Conservation (phyloP, 192 early-diverging fungal genomes). For the Coemansia sp. region DNA sequence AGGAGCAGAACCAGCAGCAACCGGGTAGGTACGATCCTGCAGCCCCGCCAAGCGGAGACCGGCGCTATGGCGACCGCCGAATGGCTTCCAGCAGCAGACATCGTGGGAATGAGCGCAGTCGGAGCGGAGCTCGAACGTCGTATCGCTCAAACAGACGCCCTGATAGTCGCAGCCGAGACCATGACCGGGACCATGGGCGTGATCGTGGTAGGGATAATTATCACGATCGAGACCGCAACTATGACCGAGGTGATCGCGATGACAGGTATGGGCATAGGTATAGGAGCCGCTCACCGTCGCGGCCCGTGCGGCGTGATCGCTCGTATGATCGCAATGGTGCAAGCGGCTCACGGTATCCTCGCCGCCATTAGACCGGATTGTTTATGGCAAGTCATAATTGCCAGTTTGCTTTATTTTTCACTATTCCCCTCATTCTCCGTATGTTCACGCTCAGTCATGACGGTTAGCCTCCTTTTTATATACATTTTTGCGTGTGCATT, state of each 20-base stretch:
- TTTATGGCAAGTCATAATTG: no score
- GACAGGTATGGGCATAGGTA: slow-evolving; percentile 24
- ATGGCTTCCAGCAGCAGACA: slow-evolving; percentile 7
- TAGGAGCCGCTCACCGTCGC: slow-evolving; percentile 48
- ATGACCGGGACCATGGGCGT: slow-evolving; percentile 1
- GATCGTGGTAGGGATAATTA: slow-evolving; percentile 13
- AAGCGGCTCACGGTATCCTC: slow-evolving; percentile 30
- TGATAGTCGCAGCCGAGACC: slow-evolving; percentile 11
- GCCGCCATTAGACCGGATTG: slow-evolving; percentile 9
- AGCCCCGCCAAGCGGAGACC: slow-evolving; percentile 1
- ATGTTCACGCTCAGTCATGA: no score
- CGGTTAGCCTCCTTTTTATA: neutral
- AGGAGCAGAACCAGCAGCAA: slow-evolving; percentile 35
- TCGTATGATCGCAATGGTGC: slow-evolving; percentile 34
- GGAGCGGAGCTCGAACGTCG: slow-evolving; percentile 18
- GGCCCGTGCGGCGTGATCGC: slow-evolving; percentile 41
- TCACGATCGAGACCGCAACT: slow-evolving; percentile 7
- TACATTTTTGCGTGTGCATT: neutral
- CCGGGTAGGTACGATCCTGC: slow-evolving; percentile 45
- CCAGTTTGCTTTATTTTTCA: no score
- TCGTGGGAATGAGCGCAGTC: slow-evolving; percentile 20
- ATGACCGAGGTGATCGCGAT: slow-evolving; percentile 13
- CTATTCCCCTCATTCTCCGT: no score
- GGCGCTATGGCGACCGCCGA: slow-evolving; percentile 16
- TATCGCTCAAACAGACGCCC: neutral